Base-by-base conservation (phyloP, 805 yeast species). In the Candida saitoana region DNA sequence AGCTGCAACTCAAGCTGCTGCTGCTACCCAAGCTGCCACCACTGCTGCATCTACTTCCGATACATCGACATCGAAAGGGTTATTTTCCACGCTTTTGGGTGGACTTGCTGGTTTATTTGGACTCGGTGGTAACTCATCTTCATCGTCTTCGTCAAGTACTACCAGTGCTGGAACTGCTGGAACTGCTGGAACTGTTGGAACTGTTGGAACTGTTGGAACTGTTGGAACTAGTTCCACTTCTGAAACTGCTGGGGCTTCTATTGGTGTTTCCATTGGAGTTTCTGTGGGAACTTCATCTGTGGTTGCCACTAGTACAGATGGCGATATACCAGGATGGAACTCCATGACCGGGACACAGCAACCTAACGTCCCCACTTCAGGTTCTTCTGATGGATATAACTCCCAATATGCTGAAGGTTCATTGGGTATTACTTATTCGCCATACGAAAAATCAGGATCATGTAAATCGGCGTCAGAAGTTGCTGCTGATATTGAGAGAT, bases 381-480 rank as follows among this genome's bases (percentile, higher is more conserved):
- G 29, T 14, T n/a, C 38, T 5, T 11, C 15, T 22, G 38, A 30
- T 6, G 25, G 7, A 9, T 36, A 36, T 17, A 24, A 36, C 14
- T n/a, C 31, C 17, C 30, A 36, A 18, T 36, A 36, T 18, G 56
- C 66, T 24, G 71, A 70, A 24, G 74, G 76, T 46, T 72, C 82
- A 48, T 79, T 75, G 65, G 95, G 93, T 75, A 73, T 86, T 55
- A 79, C 89, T 44, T 86, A 86, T 75, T 80, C 90, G 39, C 95
- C 95, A 52, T 86, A 86, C 76, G 68, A 80, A 45, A 59, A 74
- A 44, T 62, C 73, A 46, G 91, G 90, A 63, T 64, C 66, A 19
- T 86, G 95, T 73, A 86, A 86, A 71, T 58, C 83, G 30, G 64
- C 77, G 30, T 49, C 67, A 19, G 72, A 76, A 52, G 84, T 86